These are phyloP conservation scores for Pichia sp. DNA, from an alignment of 1,139 yeast genomes.

Conservation along the genomic window DNA sequence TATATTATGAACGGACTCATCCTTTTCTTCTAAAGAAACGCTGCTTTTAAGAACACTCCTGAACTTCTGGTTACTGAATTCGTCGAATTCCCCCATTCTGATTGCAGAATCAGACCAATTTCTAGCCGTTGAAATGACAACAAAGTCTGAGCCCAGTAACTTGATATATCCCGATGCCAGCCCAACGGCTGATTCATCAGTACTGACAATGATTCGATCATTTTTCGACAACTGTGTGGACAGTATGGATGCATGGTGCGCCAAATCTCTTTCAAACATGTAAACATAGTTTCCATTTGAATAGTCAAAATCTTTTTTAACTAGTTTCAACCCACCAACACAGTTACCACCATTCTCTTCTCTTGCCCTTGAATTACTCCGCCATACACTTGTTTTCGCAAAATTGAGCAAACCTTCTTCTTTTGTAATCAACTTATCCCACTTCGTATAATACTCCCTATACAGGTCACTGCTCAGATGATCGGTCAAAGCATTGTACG, in stretches of 20 bases:
- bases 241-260: constrained; percentile 22
- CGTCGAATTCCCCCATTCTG: constrained; percentile 35
- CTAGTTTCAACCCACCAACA: constrained; percentile 38
- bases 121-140: constrained; percentile 41
- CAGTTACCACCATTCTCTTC: constrained; percentile 56
- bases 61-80: constrained; percentile 38
- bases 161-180: constrained; percentile 55
- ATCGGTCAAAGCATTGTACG: constrained; percentile 39
- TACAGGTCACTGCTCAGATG: constrained; percentile 41
- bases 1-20: not conserved
- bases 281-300: constrained; percentile 34
- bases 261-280: constrained; percentile 34
- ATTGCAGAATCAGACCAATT: constrained; percentile 40
- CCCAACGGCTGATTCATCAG: constrained; percentile 72
- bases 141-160: constrained; percentile 30
- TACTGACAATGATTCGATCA: constrained; percentile 67
- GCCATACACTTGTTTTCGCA: constrained; percentile 61
- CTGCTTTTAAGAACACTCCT: constrained; percentile 30
- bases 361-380: constrained; percentile 49
- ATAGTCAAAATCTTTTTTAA: constrained; percentile 17
- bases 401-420: constrained; percentile 59
- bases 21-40: not conserved
- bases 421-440: constrained; percentile 66
- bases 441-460: constrained; percentile 50
- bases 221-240: constrained; percentile 38